Evolutionary conservation across 768 basidiomycete species (phyloP).

Genomic region (Rhodosporidiobolus odoratus): DNA sequence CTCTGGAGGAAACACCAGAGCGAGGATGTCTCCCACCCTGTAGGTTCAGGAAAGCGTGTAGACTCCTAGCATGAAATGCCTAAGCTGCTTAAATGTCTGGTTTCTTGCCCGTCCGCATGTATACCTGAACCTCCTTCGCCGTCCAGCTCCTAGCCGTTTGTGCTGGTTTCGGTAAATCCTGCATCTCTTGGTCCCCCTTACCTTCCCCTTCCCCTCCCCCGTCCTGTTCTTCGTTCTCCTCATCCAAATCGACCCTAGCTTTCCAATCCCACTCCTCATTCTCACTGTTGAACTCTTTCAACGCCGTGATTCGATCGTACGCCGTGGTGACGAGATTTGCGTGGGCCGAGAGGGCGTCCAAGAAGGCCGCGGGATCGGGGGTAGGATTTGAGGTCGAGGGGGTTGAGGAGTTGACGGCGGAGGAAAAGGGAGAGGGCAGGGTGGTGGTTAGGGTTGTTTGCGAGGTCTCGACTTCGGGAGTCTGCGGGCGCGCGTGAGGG

Average conservation of each 20-base stretch:
- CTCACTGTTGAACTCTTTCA: conserved; percentile 16
- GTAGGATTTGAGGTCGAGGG: neutral
- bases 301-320: neutral
- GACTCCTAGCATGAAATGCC: no score
- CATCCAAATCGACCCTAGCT: conserved; percentile 25
- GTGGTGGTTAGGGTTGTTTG: conserved; percentile 6
- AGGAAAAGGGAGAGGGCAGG: conserved; percentile 16
- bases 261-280: conserved; percentile 37
- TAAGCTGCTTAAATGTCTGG: conserved; percentile 5
- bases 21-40: no score
- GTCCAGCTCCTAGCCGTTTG: conserved; percentile 9
- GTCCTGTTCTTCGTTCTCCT: conserved; percentile 1
- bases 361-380: neutral
- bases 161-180: neutral
- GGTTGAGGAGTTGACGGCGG: neutral
- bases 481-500: neutral
- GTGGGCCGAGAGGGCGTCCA: neutral
- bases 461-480: conserved; percentile 25
- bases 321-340: conserved; percentile 3
- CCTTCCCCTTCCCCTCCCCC: neutral
- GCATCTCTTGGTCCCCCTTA: neutral
- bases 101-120: conserved; percentile 17
- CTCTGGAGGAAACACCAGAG: no score
- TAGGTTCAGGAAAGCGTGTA: no score
- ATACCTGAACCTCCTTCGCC: conserved; percentile 15